Percentiles rank a stretch among this genome's conserved stretches.
phyloP scores from a whole-genome alignment of 306 rosid species.

The Phaseolus lunatus region DNA sequence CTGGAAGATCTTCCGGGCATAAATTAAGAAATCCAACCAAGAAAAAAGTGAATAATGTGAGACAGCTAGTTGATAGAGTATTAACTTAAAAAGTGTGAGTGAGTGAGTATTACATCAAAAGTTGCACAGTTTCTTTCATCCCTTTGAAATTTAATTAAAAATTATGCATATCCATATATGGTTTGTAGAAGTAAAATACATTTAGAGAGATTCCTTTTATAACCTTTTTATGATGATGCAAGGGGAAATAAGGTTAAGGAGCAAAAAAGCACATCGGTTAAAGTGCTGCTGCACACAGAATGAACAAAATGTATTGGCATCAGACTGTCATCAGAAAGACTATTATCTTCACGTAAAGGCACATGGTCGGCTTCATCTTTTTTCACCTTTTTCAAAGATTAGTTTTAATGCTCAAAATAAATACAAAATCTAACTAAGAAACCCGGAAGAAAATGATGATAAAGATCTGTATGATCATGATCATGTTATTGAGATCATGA shows the following conservation, averaged over 20 bases:
- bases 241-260: conserved; percentile 36
- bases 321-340: conserved; percentile 19
- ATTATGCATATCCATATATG: background rate
- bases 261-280: conserved; percentile 17
- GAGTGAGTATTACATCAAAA: conserved; percentile 41
- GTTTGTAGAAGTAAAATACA: background rate
- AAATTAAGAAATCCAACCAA: conserved; percentile 40
- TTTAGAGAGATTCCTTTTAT: background rate
- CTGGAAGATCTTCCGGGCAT: conserved; percentile 37
- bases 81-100: conserved; percentile 11
- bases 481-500: conserved; percentile 44
- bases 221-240: conserved; percentile 34
- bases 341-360: conserved; percentile 44
- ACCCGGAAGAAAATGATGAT: conserved; percentile 29
- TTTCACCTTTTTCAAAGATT: background rate
- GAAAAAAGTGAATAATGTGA: conserved; percentile 33
- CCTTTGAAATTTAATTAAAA: background rate
- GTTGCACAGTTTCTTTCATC: conserved; percentile 46
- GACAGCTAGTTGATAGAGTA: conserved; percentile 42
- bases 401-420: conserved; percentile 19
- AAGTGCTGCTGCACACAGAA: conserved; percentile 25
- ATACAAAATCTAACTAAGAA: conserved; percentile 46
- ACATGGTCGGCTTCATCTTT: conserved; percentile 2
- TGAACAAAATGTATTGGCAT: conserved; percentile 34
- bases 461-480: conserved; percentile 41